phyloP scores from a whole-genome alignment of 805 yeast genomes.

The Ogataea nakhonphanomensis region DNA sequence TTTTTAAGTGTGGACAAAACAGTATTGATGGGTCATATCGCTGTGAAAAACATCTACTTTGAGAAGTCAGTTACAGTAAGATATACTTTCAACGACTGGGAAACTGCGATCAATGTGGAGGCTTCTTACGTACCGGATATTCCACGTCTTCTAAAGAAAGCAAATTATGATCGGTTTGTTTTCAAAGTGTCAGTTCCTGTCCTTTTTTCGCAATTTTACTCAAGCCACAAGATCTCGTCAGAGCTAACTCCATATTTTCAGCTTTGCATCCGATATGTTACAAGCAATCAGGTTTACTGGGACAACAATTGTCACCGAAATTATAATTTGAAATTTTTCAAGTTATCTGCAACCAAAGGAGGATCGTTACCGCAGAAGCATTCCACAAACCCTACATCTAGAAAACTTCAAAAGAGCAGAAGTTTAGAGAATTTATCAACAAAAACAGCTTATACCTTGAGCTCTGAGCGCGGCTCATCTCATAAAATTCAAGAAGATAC shows the following conservation, averaged over 20 bases:
- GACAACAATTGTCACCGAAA: slow-evolving; percentile 66
- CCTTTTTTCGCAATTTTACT: slow-evolving; percentile 32
- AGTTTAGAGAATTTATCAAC: slow-evolving; percentile 21
- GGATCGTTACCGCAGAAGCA: no score
- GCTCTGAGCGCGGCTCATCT: slow-evolving; percentile 2
- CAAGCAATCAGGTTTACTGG: slow-evolving; percentile 60
- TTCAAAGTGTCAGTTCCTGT: slow-evolving; percentile 55
- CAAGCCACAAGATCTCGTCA: slow-evolving; percentile 22
- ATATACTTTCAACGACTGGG: slow-evolving; percentile 80
- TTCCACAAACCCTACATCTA: slow-evolving; percentile 11
- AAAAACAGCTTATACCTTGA: background rate
- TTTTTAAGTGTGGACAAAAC: slow-evolving; percentile 57
- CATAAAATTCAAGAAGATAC: slow-evolving; percentile 4
- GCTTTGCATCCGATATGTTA: slow-evolving; percentile 57
- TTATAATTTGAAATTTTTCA: slow-evolving; percentile 46
- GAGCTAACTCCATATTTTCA: slow-evolving; percentile 22
- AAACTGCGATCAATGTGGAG: slow-evolving; percentile 63
- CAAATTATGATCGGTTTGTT: slow-evolving; percentile 66
- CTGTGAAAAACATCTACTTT: slow-evolving; percentile 72
- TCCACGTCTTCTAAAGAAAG: slow-evolving; percentile 44
- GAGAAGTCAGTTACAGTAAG: slow-evolving; percentile 65
- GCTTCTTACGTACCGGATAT: slow-evolving; percentile 58
- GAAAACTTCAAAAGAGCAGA: slow-evolving; percentile 23
- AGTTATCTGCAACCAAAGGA: background rate
- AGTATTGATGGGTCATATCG: slow-evolving; percentile 65